Conservation (phyloP, 176 grass and related monocot genomes). For the Zea mays region DNA sequence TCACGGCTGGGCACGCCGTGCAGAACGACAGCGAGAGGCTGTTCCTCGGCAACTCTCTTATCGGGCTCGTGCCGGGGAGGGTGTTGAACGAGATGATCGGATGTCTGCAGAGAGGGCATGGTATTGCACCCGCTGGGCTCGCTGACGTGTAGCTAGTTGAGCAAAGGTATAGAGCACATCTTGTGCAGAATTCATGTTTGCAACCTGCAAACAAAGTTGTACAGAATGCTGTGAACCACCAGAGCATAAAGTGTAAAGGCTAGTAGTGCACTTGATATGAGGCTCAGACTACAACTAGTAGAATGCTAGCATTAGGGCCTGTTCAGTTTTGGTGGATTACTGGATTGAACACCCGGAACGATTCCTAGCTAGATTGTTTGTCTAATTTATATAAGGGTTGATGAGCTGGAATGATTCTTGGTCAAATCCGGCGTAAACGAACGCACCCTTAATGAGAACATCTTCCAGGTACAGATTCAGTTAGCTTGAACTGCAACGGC, state of each 20-base stretch:
- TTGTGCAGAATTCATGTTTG: conserved; percentile 99
- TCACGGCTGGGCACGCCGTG: conserved; percentile 71
- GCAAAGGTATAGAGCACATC: conserved; percentile 86
- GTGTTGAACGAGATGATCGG: conserved; percentile 63
- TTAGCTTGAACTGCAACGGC: neutral
- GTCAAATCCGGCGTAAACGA: too few species aligned
- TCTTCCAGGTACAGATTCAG: neutral
- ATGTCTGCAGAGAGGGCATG: conserved; percentile 82
- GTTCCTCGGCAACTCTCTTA: conserved; percentile 52
- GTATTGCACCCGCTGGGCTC: conserved; percentile 64
- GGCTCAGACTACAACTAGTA: conserved; percentile 20
- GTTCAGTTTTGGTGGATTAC: too few species aligned
- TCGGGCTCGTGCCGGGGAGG: conserved; percentile 62
- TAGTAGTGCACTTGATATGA: conserved; percentile 10
- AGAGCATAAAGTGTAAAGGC: conserved; percentile 23
- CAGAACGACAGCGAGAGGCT: conserved; percentile 83
- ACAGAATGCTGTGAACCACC: neutral
- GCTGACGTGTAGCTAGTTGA: conserved; percentile 71
- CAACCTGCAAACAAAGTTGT: conserved; percentile 60
- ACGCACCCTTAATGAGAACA: neutral
- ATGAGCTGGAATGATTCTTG: too few species aligned
- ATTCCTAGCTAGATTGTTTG: too few species aligned
- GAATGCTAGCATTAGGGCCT: neutral
- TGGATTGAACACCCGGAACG: too few species aligned
- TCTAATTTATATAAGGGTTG: too few species aligned